phyloP scores from a whole-genome alignment of 177 flowering plant genomes.

The Vitis hybrid region DNA sequence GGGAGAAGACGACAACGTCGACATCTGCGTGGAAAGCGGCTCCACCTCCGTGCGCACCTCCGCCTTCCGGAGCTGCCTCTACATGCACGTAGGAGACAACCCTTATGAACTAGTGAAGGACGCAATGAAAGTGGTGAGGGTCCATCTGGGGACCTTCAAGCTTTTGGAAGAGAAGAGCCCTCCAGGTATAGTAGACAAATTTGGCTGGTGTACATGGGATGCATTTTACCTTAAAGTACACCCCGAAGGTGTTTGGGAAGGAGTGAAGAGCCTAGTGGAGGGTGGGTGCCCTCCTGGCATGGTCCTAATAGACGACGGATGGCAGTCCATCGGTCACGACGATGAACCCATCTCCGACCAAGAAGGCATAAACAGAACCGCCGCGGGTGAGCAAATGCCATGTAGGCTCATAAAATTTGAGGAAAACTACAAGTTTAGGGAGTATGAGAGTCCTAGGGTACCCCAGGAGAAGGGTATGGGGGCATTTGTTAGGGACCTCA shows the following conservation, averaged over 20 bases:
- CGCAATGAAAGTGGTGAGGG: slow-evolving; percentile 49
- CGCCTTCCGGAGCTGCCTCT: slow-evolving; percentile 37
- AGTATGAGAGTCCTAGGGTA: slow-evolving; percentile 37
- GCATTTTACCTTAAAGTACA: slow-evolving; percentile 77
- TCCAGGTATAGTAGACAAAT: slow-evolving; percentile 72
- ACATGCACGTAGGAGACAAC: slow-evolving; percentile 64
- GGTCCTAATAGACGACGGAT: slow-evolving; percentile 78
- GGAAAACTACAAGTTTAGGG: slow-evolving; percentile 66
- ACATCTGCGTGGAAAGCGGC: slow-evolving; percentile 70
- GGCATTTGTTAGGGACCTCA: slow-evolving; percentile 71
- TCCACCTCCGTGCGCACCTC: slow-evolving; percentile 36
- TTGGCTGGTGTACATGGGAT: slow-evolving; percentile 97
- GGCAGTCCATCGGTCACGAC: slow-evolving; percentile 61
- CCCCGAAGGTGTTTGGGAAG: slow-evolving; percentile 67
- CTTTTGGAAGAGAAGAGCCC: slow-evolving; percentile 68
- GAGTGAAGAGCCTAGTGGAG: slow-evolving; percentile 56
- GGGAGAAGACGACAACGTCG: slow-evolving; percentile 48
- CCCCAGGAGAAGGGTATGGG: slow-evolving; percentile 48
- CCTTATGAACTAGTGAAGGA: slow-evolving; percentile 58
- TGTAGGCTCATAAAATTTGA: slow-evolving; percentile 60
- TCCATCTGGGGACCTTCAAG: slow-evolving; percentile 66
- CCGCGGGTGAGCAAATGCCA: slow-evolving; percentile 81
- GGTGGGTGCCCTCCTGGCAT: slow-evolving; percentile 80
- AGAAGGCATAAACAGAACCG: slow-evolving; percentile 21
- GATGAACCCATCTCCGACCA: slow-evolving; percentile 26